Evolutionary conservation across 306 rosid genomes (phyloP), one percentile per base, ranked within the genome.

Genomic region (Medicago arabica): DNA sequence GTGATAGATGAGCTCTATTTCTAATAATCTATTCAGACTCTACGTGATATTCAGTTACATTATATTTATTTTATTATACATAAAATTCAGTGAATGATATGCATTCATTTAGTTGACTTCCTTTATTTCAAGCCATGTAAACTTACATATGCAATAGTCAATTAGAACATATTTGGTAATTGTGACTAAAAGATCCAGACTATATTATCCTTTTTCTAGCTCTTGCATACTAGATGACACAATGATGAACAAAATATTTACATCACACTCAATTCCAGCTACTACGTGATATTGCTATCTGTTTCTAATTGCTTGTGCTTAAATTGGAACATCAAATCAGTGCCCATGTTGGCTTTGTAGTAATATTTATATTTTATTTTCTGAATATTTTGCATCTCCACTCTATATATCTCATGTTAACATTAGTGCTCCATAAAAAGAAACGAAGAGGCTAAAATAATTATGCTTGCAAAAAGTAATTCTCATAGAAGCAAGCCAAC

Each of bases 401-500:
- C 6, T 41, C 23, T 69, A 23, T 72, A 43, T 65, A 41, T 55
- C 18, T 17, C 51, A 19, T 54, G 43, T 43, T 34, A 8, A 55
- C 65, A 64, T 49, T 3, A 15, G 41, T 65, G 31, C 31, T 21
- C n/a, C 67, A 8, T n/a, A 38, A 44, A 51, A n/a, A 46, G 14
- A 25, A 71, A 34, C 1, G 5, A 10, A n/a, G 31, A 17, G 65
- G 65, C 10, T 6, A 18, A 31, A 65, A 17, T 15, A 21, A 69
- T 31, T 25, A 28, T 19, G 9, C 47, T 53, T 40, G 25, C 64
- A 54, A 68, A 80, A 59, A 16, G 13, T 31, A 18, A 53, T 17
- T 78, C 17, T 71, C 44, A 15, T 51, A 51, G 31, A 76, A 76
- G n/a, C 55, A 51, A 68, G 53, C 64, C 54, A 76, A 66, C 38